Evolutionary conservation across 2,329 filamentous ascomycete species (phyloP), one percentile per base, ranked within the genome.

Genomic region (Daldinia sp.): DNA sequence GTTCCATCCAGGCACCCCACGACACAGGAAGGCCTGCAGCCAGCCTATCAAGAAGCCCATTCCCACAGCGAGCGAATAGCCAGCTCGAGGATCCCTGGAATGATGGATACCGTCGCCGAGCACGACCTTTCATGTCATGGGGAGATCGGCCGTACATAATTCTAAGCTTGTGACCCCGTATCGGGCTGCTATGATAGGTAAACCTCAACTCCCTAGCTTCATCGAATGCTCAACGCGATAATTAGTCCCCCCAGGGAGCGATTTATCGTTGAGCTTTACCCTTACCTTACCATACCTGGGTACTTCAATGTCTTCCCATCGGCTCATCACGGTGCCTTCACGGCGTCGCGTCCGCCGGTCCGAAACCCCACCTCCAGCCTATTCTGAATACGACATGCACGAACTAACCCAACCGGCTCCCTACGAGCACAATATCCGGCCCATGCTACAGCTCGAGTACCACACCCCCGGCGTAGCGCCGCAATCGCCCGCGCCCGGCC

Each of bases 311-410:
- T 48, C 57, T 29, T 39, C 58, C 9, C 54, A 62, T 23, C 51
- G 62, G 49, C 65, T 53, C 48, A 32, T 52, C 48, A 29, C 53
- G 27, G 37, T 53, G 29, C 64, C 55, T 29, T 52, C 55, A 27
- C 48, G 61, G 37, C 64, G 61, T 39, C 61, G 62, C 34, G 21
- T 47, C 41, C 56, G 58, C 15, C 50, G 61, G 48, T 25, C 64
- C 25, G 61, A 64, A 27, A 67, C 64, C 25, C 64, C 64, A 48
- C 64, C 64, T 3, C 64, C 64, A 29, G 64, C 64, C 1, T 67
- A 67, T 41, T 52, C 62, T 27, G 65, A 65, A 47, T 34, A 61
- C 62, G 62, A 67, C 41, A 49, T 57, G 27, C 30, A 45, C 15
- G 27, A 34, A 21, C 9, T 17, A n/a, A 27, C n/a, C 21, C 55